Percentiles rank a stretch among this genome's conserved stretches.
Evolutionary conservation across 2,329 filamentous ascomycete species (phyloP).

Genomic region (Ceratocystiopsis minuta): DNA sequence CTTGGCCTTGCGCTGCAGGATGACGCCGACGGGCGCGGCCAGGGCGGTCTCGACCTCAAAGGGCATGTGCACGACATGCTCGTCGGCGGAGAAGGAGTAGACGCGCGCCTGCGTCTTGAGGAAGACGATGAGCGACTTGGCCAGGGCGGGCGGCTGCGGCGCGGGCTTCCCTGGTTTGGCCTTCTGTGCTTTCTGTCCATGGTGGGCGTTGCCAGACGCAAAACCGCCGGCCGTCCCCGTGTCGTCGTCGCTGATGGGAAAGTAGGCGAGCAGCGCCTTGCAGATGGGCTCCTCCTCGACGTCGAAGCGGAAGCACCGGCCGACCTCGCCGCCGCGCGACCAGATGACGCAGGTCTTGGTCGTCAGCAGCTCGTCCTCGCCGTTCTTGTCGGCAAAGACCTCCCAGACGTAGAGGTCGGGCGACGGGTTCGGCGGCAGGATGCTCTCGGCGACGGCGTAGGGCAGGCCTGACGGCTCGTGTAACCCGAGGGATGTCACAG

Average conservation of each 20-base stretch:
- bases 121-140: slow-evolving; percentile 70
- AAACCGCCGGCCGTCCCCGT: background rate
- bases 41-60: slow-evolving; percentile 86
- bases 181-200: background rate
- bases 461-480: slow-evolving; percentile 73
- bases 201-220: too few relatives aligned
- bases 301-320: slow-evolving; percentile 71
- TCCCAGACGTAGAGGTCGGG: slow-evolving; percentile 60
- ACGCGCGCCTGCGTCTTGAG: slow-evolving; percentile 86
- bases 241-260: slow-evolving; percentile 29
- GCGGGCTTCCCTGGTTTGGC: too few relatives aligned
- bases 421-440: slow-evolving; percentile 51
- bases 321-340: slow-evolving; percentile 71
- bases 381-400: slow-evolving; percentile 28
- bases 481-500: slow-evolving; percentile 75
- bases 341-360: slow-evolving; percentile 67
- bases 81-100: slow-evolving; percentile 75
- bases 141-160: slow-evolving; percentile 17
- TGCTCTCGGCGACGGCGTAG: slow-evolving; percentile 64
- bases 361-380: slow-evolving; percentile 64
- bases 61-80: slow-evolving; percentile 77
- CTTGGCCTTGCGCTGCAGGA: slow-evolving; percentile 65
- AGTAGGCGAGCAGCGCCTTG: slow-evolving; percentile 75
- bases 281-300: slow-evolving; percentile 70
- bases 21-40: slow-evolving; percentile 62